Percentiles rank a stretch among this genome's conserved stretches.
These are phyloP conservation scores for Trypanosoma conorhini DNA, from an alignment of 208 protist species.

Conservation along the genomic window DNA sequence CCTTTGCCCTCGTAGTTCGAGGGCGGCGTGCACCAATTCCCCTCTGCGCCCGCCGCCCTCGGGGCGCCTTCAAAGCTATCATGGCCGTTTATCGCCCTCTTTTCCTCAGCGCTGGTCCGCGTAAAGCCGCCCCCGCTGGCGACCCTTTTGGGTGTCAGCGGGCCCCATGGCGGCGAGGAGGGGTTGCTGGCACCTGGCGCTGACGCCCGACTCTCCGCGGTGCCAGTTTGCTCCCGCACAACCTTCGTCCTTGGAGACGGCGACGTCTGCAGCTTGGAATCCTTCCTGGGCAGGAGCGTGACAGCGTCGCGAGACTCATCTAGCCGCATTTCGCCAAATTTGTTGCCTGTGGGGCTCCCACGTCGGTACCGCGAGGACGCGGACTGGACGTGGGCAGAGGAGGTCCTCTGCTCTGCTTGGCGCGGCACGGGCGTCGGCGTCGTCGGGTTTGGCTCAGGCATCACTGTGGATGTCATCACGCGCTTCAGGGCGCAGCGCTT, in stretches of 20 bases:
- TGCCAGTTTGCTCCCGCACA: neutral
- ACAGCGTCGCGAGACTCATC: neutral
- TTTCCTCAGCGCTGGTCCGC: no score
- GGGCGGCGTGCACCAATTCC: neutral
- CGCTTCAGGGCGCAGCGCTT: slow-evolving; percentile 7
- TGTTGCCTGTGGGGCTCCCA: neutral
- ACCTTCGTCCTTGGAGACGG: neutral
- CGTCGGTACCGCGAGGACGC: neutral
- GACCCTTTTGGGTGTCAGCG: neutral
- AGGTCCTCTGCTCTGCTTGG: neutral
- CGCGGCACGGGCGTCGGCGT: neutral
- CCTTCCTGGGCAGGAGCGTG: neutral
- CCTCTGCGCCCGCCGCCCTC: neutral
- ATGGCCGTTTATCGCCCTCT: neutral
- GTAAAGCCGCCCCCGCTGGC: neutral
- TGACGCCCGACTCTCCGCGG: neutral
- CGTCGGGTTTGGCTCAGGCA: slow-evolving; percentile 18
- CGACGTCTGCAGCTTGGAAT: neutral
- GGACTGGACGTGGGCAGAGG: neutral
- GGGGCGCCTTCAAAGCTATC: neutral
- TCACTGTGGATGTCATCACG: slow-evolving; percentile 19
- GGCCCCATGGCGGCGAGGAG: neutral
- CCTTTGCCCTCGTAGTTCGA: neutral
- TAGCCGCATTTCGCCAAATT: neutral
- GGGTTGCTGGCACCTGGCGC: neutral